Percentiles rank a stretch among this genome's conserved stretches.
phyloP scores from a whole-genome alignment of 768 basidiomycete species.

The Pisolithus tinctorius region DNA sequence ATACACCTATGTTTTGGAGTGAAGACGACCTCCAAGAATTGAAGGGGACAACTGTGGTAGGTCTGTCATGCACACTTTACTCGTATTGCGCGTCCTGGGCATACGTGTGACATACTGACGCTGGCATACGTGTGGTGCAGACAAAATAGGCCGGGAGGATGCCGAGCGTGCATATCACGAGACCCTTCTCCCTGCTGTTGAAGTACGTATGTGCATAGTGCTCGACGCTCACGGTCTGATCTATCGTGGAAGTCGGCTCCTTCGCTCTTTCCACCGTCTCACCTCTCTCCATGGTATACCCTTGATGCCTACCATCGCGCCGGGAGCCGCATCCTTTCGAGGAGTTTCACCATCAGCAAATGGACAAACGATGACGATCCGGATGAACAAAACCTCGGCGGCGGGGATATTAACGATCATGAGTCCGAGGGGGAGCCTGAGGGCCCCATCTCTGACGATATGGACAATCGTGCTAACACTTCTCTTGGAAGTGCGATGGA shows the following conservation, averaged over 20 bases:
- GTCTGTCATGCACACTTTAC: slow-evolving; percentile 38
- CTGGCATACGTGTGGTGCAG: slow-evolving; percentile 31
- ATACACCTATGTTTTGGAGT: slow-evolving; percentile 94
- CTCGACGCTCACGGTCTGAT: not conserved
- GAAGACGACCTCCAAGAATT: slow-evolving; percentile 67
- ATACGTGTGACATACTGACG: not conserved
- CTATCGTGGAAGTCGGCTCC: slow-evolving; percentile 45
- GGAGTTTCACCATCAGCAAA: slow-evolving; percentile 81
- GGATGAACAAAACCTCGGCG: slow-evolving; percentile 27
- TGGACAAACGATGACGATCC: slow-evolving; percentile 32
- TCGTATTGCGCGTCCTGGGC: not conserved
- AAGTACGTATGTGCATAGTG: slow-evolving; percentile 36
- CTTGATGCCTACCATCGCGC: slow-evolving; percentile 77
- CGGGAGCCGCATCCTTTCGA: slow-evolving; percentile 87
- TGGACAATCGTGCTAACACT: slow-evolving; percentile 18
- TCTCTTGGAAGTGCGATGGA: slow-evolving; percentile 23
- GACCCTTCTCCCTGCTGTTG: slow-evolving; percentile 63
- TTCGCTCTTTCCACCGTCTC: slow-evolving; percentile 59
- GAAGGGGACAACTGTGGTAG: slow-evolving; percentile 79
- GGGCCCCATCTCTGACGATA: slow-evolving; percentile 22
- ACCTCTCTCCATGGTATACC: slow-evolving; percentile 47
- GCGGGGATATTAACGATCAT: slow-evolving; percentile 3
- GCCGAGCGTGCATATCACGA: slow-evolving; percentile 68
- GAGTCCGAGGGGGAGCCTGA: slow-evolving; percentile 31
- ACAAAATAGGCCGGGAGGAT: slow-evolving; percentile 80